Evolutionary conservation across 768 basidiomycete species (phyloP).

Genomic region (Rhizopogon vulgaris): DNA sequence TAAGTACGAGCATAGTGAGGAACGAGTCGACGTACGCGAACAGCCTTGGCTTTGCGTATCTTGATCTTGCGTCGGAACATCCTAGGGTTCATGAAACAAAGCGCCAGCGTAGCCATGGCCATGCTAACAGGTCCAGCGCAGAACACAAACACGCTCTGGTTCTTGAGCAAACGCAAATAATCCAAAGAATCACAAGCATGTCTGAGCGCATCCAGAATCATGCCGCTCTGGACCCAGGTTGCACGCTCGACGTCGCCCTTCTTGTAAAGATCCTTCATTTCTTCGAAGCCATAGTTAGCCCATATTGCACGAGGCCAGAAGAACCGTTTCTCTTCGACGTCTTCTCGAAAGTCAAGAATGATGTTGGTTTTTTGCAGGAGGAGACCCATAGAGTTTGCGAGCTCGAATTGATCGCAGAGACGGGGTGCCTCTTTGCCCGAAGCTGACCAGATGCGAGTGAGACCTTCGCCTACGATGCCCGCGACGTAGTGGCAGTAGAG

Average conservation of each 20-base stretch:
- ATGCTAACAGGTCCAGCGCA: constrained; percentile 91
- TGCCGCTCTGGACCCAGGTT: constrained; percentile 76
- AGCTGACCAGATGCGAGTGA: constrained; percentile 81
- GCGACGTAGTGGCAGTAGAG: constrained; percentile 99
- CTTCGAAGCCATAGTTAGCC: constrained; percentile 68
- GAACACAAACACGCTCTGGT: constrained; percentile 93
- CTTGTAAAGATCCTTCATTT: constrained; percentile 63
- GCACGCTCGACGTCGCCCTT: constrained; percentile 58
- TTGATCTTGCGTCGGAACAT: constrained; percentile 90
- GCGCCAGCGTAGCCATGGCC: constrained; percentile 89
- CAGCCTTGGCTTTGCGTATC: constrained; percentile 89
- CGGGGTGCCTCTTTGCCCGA: constrained; percentile 75
- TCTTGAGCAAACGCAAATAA: constrained; percentile 80
- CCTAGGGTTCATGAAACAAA: constrained; percentile 89
- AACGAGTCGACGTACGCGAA: constrained; percentile 47
- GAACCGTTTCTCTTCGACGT: constrained; percentile 73
- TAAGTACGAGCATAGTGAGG: no score
- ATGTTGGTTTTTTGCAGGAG: constrained; percentile 98
- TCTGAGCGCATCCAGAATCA: constrained; percentile 85
- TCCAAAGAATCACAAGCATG: constrained; percentile 86
- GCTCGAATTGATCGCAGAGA: constrained; percentile 74
- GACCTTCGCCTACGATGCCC: constrained; percentile 93
- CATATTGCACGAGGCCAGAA: constrained; percentile 98
- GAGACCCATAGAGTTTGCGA: constrained; percentile 93
- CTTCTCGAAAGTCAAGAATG: constrained; percentile 91